A percentile compares a stretch with the other conserved stretches of the same genome.
Evolutionary conservation across 2,329 filamentous ascomycete genomes (phyloP).

Genomic region (Berkeleyomyces basicola): DNA sequence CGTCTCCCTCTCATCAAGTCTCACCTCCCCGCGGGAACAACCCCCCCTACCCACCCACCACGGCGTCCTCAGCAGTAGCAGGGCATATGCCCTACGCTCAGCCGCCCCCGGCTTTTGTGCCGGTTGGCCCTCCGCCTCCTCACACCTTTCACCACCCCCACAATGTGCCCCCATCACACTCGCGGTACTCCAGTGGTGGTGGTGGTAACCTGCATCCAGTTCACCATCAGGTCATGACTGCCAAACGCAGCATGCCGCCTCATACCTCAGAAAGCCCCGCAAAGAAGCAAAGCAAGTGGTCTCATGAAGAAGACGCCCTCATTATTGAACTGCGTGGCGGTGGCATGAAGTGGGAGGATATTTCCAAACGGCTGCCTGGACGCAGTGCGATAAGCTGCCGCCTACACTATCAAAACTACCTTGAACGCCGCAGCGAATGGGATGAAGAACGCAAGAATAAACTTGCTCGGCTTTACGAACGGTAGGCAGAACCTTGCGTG

Average conservation of each 20-base stretch:
- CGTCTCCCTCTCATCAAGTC: slow-evolving; percentile 16
- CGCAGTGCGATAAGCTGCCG: slow-evolving; percentile 88
- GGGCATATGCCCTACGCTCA: slow-evolving; percentile 11
- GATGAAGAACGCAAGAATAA: slow-evolving; percentile 97
- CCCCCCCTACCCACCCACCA: slow-evolving; percentile 13
- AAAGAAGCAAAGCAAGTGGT: slow-evolving; percentile 97
- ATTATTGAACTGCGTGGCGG: slow-evolving; percentile 82
- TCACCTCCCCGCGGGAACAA: slow-evolving; percentile 16
- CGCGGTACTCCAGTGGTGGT: not conserved
- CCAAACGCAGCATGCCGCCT: slow-evolving; percentile 36
- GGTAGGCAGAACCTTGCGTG: slow-evolving; percentile 38
- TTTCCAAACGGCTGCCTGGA: slow-evolving; percentile 77
- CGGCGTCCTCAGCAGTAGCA: slow-evolving; percentile 11
- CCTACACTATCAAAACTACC: slow-evolving; percentile 91
- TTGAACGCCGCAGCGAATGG: slow-evolving; percentile 86
- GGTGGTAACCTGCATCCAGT: slow-evolving; percentile 16
- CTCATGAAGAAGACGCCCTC: slow-evolving; percentile 75
- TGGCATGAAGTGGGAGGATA: slow-evolving; percentile 98
- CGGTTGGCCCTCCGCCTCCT: slow-evolving; percentile 10
- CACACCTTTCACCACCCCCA: slow-evolving; percentile 20
- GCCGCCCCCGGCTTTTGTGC: slow-evolving; percentile 14
- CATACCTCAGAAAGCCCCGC: slow-evolving; percentile 51
- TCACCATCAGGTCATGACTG: slow-evolving; percentile 13
- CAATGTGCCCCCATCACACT: not conserved
- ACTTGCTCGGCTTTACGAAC: slow-evolving; percentile 82